These are phyloP conservation scores for Clavariopsis aquatica DNA, from an alignment of 495 filamentous ascomycete species.

Conservation along the genomic window DNA sequence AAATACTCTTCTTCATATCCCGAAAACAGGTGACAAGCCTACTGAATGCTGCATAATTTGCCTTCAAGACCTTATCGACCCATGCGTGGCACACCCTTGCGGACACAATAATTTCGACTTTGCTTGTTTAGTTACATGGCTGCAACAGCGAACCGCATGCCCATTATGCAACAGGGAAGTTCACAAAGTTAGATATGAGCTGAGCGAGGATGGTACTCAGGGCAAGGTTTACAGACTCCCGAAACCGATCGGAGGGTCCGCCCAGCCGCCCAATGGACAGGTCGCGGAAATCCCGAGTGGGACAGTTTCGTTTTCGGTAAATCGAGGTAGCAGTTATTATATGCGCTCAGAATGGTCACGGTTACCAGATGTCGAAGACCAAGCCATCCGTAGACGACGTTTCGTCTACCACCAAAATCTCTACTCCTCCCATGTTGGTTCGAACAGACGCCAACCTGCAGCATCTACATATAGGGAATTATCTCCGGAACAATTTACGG, in stretches of 20 bases:
- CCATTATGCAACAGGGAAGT: slow-evolving; percentile 6
- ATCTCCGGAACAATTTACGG: background rate
- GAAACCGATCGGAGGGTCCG: background rate
- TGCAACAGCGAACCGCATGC: slow-evolving; percentile 3
- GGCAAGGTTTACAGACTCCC: background rate
- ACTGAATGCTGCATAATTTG: slow-evolving; percentile 6
- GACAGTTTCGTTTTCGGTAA: background rate
- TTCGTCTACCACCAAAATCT: background rate
- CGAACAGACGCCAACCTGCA: slow-evolving; percentile 2
- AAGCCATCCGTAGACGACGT: background rate
- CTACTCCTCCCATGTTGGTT: slow-evolving; percentile 1
- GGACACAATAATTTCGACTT: slow-evolving; percentile 4
- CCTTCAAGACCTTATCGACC: background rate
- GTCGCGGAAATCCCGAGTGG: background rate
- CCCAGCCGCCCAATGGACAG: background rate
- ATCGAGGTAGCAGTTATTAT: no score
- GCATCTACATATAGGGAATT: background rate
- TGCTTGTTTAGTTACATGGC: background rate
- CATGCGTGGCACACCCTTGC: slow-evolving; percentile 1
- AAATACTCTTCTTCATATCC: background rate
- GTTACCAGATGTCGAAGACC: no score
- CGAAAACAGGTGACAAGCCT: background rate
- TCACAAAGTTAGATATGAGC: background rate
- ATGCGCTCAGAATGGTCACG: no score
- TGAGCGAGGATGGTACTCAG: background rate